Base-by-base conservation (phyloP, 2,329 filamentous ascomycete genomes). In the Fusarium redolens region DNA sequence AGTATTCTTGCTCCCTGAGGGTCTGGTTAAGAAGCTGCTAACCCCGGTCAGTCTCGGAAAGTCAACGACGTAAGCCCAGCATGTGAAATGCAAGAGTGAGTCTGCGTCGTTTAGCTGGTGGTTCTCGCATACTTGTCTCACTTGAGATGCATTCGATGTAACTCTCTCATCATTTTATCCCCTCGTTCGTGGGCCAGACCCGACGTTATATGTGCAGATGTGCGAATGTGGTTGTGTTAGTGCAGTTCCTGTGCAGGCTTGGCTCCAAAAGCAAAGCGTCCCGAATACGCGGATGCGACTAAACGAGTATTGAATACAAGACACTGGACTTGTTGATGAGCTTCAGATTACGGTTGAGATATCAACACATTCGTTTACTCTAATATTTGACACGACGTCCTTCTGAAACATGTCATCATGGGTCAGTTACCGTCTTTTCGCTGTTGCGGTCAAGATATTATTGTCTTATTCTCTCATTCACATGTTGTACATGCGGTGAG, bases 31-130 rank as follows among this genome's bases (percentile, higher is more conserved):
- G 40, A 58, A 57, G 33, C 28, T 52, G n/a, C n/a, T 35, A 47
- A 71, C 37, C 69, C 70, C 48, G 33, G 61, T 48, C 67, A 5
- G 28, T 58, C 28, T 41, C 31, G 25, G n/a, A 54, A 54, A 55
- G 48, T 68, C 67, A 71, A 64, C 63, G 60, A 73, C 71, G 71
- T 71, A 74, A 65, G 71, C 71, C 70, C 57, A 73, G 71, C 38
- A 52, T 54, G 43, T 40, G 35, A 69, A 47, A 45, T 68, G 45
- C 33, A 52, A 31, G 37, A 41, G 61, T 67, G 52, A 73, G 69
- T 67, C 52, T 69, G 37, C 52, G 50, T 61, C 40, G 55, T 57
- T 45, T 57, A 41, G 43, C 28, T 51, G 47, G 44, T 51, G 47
- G 58, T 69, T 51, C 56, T 59, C 47, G 60, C 47, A 44, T 52